Base-by-base conservation (phyloP, 1,284 basidiomycete species). In the Microbotryum lychnidis-dioicae region DNA sequence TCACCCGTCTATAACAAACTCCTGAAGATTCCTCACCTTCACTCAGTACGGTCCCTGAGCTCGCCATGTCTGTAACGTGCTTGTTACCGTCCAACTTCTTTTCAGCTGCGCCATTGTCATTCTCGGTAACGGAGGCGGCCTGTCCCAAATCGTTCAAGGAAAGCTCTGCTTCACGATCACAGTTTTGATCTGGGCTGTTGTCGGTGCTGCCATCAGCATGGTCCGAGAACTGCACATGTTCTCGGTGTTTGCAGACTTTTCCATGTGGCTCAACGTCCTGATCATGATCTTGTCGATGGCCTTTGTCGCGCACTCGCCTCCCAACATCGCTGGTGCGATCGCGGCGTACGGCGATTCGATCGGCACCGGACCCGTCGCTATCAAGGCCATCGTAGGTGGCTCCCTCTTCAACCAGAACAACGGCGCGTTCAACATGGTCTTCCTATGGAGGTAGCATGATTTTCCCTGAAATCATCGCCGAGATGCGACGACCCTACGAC, bases 401-500 rank as follows among this genome's bases (percentile, higher is more conserved):
- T 77, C 78, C 5, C 74, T 82, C 50, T 76, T 76, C 57, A 50
- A 66, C 12, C 75, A 83, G 74, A 77, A 85, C 3, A 81, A 81
- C 56, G 84, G 83, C 44, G 79, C 84, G 51, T 82, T 83, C 50
- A 60, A 84, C 59, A 83, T 84, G 74, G 83, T 84, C 8, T 76
- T 75, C 50, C 4, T 74, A 83, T 61, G 81, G 82, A 4, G 83
- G 83, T 47, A 79, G 82, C 0, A 77, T 78, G 76, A 76, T 80
- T 50, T 78, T 77, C 56, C 74, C 80, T 9, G 82, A 85, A 71
- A 80, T 86, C 71, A 81, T 86, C 79, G 80, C 83, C 1, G 84
- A 86, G 73, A 86, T 86, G 85, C 77, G 80, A 20, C 78, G 83
- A 3, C 85, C 84, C 0, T 81, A 82, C 79, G 84, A 86, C 71